phyloP scores from a whole-genome alignment of 2,329 filamentous ascomycete species.

The Exutisphaerella laricina region DNA sequence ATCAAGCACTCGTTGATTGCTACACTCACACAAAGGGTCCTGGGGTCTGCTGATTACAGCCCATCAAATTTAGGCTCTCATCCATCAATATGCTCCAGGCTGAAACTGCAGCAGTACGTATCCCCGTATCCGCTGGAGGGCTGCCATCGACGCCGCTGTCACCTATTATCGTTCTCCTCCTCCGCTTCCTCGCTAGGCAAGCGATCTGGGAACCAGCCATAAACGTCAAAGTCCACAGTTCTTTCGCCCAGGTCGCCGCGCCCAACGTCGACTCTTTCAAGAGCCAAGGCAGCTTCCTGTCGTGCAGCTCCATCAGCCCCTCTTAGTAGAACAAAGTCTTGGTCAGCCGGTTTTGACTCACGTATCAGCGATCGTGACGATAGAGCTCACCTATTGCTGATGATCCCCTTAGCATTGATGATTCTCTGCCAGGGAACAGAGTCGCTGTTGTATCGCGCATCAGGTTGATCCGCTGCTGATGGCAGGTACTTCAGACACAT shows the following conservation, averaged over 20 bases:
- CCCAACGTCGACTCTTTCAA: conserved; percentile 45
- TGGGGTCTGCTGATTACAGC: background rate
- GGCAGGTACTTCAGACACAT: conserved; percentile 84
- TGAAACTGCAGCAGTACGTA: too few species aligned
- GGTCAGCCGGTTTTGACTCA: conserved; percentile 10
- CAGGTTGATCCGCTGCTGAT: conserved; percentile 37
- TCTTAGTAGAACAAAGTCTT: conserved; percentile 18
- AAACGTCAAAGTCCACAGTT: conserved; percentile 41
- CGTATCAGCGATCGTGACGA: background rate
- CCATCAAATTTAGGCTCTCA: background rate
- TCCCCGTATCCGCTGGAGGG: too few species aligned
- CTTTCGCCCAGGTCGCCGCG: conserved; percentile 44
- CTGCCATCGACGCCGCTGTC: too few species aligned
- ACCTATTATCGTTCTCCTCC: conserved; percentile 17
- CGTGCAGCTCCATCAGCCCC: conserved; percentile 41
- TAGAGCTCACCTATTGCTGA: conserved; percentile 69
- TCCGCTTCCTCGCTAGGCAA: conserved; percentile 30
- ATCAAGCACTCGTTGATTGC: background rate
- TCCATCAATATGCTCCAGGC: conserved; percentile 2
- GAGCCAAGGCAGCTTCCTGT: conserved; percentile 43
- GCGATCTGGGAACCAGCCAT: conserved; percentile 45
- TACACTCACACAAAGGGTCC: too few species aligned
- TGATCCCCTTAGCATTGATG: conserved; percentile 78
- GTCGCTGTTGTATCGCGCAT: conserved; percentile 58
- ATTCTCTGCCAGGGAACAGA: conserved; percentile 96